A percentile compares a stretch with the other conserved stretches of the same genome.
phyloP scores from a whole-genome alignment of 768 basidiomycete species.

The Russula ochroleuca region DNA sequence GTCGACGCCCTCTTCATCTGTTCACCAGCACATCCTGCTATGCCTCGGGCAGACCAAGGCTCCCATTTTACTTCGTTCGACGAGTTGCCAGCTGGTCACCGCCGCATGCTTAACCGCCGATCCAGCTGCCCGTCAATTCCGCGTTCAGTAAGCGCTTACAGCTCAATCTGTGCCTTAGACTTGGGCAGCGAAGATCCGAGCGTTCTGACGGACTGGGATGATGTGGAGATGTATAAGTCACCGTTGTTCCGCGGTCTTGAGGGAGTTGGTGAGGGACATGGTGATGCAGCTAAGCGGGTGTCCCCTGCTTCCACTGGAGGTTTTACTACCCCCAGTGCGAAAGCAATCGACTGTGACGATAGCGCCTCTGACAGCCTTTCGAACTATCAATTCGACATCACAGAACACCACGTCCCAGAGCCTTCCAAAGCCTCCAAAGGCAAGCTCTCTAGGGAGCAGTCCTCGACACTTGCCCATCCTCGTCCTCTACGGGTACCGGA shows the following conservation, averaged over 20 bases:
- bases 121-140: conserved; percentile 23
- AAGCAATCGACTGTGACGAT: conserved; percentile 3
- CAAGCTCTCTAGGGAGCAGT: neutral
- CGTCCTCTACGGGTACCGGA: neutral
- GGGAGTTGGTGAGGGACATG: neutral
- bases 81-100: neutral
- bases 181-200: conserved; percentile 3
- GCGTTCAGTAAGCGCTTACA: conserved; percentile 14
- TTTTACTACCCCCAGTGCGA: neutral
- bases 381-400: conserved; percentile 16
- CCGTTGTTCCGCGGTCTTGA: conserved; percentile 13
- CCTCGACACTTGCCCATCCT: neutral
- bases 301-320: neutral
- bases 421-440: neutral
- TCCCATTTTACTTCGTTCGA: neutral
- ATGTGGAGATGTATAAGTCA: conserved; percentile 3
- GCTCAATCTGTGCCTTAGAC: conserved; percentile 1
- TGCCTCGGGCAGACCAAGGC: conserved; percentile 1
- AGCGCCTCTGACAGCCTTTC: conserved; percentile 12
- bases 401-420: neutral
- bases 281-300: neutral
- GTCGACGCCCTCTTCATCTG: neutral
- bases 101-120: conserved; percentile 12
- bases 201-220: neutral
- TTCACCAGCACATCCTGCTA: neutral